phyloP scores from a whole-genome alignment of 2,329 filamentous ascomycete genomes.

The Fusarium haematococcum region DNA sequence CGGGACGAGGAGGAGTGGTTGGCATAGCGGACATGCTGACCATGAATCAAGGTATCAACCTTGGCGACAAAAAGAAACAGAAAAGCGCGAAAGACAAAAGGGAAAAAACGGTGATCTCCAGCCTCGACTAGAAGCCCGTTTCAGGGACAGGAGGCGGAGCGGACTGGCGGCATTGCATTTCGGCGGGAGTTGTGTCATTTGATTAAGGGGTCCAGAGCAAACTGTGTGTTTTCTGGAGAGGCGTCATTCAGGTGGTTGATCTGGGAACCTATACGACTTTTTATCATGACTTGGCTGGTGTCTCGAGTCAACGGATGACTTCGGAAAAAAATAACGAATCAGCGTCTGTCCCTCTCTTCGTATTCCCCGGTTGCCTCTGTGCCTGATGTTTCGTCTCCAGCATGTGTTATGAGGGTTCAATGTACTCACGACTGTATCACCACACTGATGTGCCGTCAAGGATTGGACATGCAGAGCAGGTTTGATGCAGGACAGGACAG shows the following conservation, averaged over 20 bases:
- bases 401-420: background rate
- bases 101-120: slow-evolving; percentile 25
- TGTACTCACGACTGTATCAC: background rate
- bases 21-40: slow-evolving; percentile 52
- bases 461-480: background rate
- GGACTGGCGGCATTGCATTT: slow-evolving; percentile 45
- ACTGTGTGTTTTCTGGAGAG: slow-evolving; percentile 35
- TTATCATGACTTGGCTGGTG: slow-evolving; percentile 29
- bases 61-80: slow-evolving; percentile 25
- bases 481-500: background rate
- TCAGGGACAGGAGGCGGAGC: slow-evolving; percentile 24
- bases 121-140: slow-evolving; percentile 18
- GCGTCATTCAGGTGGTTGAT: slow-evolving; percentile 41
- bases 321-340: slow-evolving; percentile 38
- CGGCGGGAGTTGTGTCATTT: slow-evolving; percentile 43
- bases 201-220: slow-evolving; percentile 15
- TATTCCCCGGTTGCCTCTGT: background rate
- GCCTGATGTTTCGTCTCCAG: background rate
- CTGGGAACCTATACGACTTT: slow-evolving; percentile 38
- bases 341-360: slow-evolving; percentile 5
- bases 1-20: slow-evolving; percentile 71
- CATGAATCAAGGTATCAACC: background rate
- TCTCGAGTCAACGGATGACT: slow-evolving; percentile 21
- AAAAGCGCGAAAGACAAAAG: slow-evolving; percentile 24
- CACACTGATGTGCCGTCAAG: background rate